Evolutionary conservation across 371 early-diverging fungal species (phyloP).

Genomic region (Neoconidiobolus thromboides): DNA sequence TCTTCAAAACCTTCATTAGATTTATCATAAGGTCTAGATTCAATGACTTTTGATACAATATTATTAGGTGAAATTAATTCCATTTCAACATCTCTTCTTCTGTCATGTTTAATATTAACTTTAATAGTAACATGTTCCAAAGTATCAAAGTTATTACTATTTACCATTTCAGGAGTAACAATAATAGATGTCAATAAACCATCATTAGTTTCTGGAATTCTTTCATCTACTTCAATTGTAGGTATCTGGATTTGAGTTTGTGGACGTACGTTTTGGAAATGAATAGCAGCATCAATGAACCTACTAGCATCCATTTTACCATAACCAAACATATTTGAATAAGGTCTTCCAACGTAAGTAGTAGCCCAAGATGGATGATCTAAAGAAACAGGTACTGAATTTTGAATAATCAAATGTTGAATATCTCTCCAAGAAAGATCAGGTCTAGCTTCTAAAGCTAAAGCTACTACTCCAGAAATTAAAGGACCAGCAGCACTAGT

Average conservation of each 20-base stretch:
- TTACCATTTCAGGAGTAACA: conserved; percentile 24
- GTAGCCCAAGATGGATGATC: conserved; percentile 37
- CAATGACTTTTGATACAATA: conserved; percentile 43
- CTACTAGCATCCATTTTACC: conserved; percentile 74
- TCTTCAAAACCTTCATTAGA: conserved; percentile 49
- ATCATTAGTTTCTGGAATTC: conserved; percentile 28
- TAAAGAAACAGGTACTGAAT: conserved; percentile 51
- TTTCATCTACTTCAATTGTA: conserved; percentile 19
- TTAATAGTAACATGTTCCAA: conserved; percentile 80
- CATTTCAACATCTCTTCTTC: conserved; percentile 66
- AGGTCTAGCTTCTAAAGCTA: conserved; percentile 44
- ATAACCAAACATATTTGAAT: conserved; percentile 78
- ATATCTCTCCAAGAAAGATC: conserved; percentile 87
- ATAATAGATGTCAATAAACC: conserved; percentile 18
- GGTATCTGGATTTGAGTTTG: conserved; percentile 32
- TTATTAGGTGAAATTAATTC: conserved; percentile 48
- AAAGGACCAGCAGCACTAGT: conserved; percentile 95
- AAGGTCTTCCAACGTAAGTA: conserved; percentile 40
- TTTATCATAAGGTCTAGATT: conserved; percentile 38
- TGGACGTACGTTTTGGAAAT: conserved; percentile 32
- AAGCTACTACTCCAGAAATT: conserved; percentile 80
- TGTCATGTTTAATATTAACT: conserved; percentile 52
- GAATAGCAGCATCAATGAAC: conserved; percentile 61
- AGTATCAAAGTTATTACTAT: conserved; percentile 21
- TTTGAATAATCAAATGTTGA: conserved; percentile 60